Evolutionary conservation across 2,329 filamentous ascomycete genomes (phyloP), one percentile per base, ranked within the genome.

Genomic region (Aspergillus sp.): DNA sequence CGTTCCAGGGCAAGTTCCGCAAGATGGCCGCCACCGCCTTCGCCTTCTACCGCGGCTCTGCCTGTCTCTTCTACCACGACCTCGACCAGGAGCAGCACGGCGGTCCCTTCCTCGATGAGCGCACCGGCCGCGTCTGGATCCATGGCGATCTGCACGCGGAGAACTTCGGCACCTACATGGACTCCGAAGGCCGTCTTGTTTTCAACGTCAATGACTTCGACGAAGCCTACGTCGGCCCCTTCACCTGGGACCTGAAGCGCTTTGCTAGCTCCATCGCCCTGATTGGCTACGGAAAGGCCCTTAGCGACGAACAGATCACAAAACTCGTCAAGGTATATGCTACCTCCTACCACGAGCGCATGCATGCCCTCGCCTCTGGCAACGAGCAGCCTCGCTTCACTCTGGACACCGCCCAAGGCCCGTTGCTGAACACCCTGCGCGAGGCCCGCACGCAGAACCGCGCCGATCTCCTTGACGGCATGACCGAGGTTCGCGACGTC

Each of bases 151-250:
- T 44, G 8, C 42, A 44, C 32, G 42, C 42, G 2, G 42, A 44
- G 29, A 44, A 44, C 30, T 44, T 44, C 14, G 42, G 42, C 35
- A 43, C 42, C 2, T 44, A 43, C 26, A 44, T 44, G 42, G 38
- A 44, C 30, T 41, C 41, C 10, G 16, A 44, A 24, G 42, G 42
- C n/a, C 38, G 37, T 4, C 27, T 44, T 15, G 36, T 44, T 15
- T 44, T 44, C 35, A 43, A 44, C 31, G 42, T 44, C 14, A 44
- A 44, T 15, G 42, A 44, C 38, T 44, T 44, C 17, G 42, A 44
- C 28, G 42, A 44, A 24, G 42, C 42, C 8, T 44, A 41, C 16
- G 37, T 44, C 15, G 42, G 42, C n/a, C 42, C 42, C 11, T 44
- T 44, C 14, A 35, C 40, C 15, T 43, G 40, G 40, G 42, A 44